phyloP scores from a whole-genome alignment of 768 basidiomycete species.

The Termitomyces sp. region DNA sequence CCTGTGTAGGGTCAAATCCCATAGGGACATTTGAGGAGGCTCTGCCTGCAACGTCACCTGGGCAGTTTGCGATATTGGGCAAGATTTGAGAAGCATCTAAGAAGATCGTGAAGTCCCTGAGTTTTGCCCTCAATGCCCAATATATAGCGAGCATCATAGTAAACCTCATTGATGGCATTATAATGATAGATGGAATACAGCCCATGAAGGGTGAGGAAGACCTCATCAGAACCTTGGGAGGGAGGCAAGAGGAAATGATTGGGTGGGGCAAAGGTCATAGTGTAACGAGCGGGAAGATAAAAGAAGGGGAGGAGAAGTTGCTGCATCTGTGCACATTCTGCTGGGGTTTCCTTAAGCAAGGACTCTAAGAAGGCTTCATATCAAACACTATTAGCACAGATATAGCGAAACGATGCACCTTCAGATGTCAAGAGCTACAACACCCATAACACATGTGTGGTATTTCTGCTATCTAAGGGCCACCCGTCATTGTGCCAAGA shows the following conservation, averaged over 20 bases:
- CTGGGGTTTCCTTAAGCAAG: slow-evolving; percentile 27
- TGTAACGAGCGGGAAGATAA: slow-evolving; percentile 54
- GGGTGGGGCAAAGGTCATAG: slow-evolving; percentile 58
- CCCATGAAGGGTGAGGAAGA: slow-evolving; percentile 39
- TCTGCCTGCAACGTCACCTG: neutral
- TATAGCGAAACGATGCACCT: slow-evolving; percentile 24
- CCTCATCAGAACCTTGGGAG: slow-evolving; percentile 15
- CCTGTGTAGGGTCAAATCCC: neutral
- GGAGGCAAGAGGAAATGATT: slow-evolving; percentile 57
- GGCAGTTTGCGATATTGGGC: neutral
- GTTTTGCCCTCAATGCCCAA: slow-evolving; percentile 25
- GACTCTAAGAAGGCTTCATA: slow-evolving; percentile 19
- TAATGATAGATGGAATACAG: slow-evolving; percentile 44
- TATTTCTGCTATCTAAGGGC: slow-evolving; percentile 48
- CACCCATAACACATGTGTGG: slow-evolving; percentile 52
- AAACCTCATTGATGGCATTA: slow-evolving; percentile 23
- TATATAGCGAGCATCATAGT: slow-evolving; percentile 29
- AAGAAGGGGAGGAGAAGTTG: slow-evolving; percentile 42
- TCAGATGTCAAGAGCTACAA: slow-evolving; percentile 51
- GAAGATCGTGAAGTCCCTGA: neutral
- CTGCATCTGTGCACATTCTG: slow-evolving; percentile 30
- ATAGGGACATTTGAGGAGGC: neutral
- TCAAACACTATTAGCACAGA: neutral
- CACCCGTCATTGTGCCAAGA: slow-evolving; percentile 37
- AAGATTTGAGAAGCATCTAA: neutral